Conservation (phyloP, 345 rosid species). For the Dipteronia sinensis region DNA sequence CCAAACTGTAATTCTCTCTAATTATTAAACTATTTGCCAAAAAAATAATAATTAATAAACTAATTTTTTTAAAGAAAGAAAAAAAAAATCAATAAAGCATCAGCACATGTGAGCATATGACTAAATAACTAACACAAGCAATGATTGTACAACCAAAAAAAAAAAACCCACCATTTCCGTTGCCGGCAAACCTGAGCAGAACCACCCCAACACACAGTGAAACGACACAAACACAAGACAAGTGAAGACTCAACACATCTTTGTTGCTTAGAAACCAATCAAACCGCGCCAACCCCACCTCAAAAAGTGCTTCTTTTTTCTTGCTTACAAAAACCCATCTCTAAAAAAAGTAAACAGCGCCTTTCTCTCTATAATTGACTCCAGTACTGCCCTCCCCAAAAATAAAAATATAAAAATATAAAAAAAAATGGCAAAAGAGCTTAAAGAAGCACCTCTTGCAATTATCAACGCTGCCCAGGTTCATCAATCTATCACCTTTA, state of each 20-base stretch:
- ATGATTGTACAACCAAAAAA: background rate
- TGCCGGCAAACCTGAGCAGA: background rate
- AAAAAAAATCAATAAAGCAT: no score
- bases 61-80: no score
- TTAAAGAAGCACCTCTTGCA: conserved; percentile 17
- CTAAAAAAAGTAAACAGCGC: background rate
- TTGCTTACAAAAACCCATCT: background rate
- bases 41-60: no score
- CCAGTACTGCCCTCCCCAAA: background rate
- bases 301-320: background rate
- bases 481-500: background rate
- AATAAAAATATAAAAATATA: background rate
- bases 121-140: background rate
- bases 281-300: background rate
- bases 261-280: conserved; percentile 6
- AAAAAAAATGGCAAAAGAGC: conserved; percentile 22
- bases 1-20: no score
- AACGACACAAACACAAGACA: background rate
- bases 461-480: conserved; percentile 29
- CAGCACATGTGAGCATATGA: no score
- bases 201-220: background rate
- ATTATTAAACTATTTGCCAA: no score
- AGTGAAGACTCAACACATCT: background rate
- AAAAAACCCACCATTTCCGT: background rate
- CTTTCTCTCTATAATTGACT: conserved; percentile 18